Conservation (phyloP, 805 yeast genomes). For the Saturnispora silvae region DNA sequence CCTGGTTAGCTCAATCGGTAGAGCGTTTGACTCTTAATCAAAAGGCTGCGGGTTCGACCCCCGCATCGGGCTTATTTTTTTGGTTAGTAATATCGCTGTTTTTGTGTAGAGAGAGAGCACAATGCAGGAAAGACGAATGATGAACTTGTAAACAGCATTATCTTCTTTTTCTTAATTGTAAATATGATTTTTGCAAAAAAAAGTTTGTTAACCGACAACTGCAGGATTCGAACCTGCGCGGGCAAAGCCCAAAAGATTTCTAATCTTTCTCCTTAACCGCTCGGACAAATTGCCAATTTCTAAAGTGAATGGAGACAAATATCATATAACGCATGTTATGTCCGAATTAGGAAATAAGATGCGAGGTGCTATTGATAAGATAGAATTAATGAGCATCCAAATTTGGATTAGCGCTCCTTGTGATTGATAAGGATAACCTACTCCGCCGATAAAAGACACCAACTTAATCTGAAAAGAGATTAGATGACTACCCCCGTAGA, state of each 20-base stretch:
- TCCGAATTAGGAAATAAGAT: too few species aligned
- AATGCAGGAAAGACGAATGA: too few species aligned
- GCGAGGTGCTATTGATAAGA: too few species aligned
- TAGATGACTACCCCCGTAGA: neutral
- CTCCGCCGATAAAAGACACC: neutral
- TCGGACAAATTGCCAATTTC: conserved; percentile 40
- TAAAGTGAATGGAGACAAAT: neutral
- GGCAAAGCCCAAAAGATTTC: conserved; percentile 53
- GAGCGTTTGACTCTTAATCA: conserved; percentile 60
- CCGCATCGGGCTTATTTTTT: conserved; percentile 29
- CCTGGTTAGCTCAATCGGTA: conserved; percentile 58
- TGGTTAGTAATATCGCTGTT: neutral
- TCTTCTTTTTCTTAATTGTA: too few species aligned
- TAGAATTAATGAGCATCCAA: too few species aligned
- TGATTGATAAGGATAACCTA: neutral
- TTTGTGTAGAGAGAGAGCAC: too few species aligned
- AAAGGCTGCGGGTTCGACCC: conserved; percentile 59
- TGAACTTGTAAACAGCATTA: too few species aligned
- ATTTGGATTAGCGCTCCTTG: too few species aligned
- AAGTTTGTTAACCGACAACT: conserved; percentile 31
- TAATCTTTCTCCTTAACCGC: conserved; percentile 49
- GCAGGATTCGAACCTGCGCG: conserved; percentile 57
- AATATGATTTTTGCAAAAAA: too few species aligned
- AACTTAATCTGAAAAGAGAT: neutral
- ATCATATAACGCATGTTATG: too few species aligned